phyloP scores from a whole-genome alignment of 805 yeast species.

The Ogataea pilisensis region DNA sequence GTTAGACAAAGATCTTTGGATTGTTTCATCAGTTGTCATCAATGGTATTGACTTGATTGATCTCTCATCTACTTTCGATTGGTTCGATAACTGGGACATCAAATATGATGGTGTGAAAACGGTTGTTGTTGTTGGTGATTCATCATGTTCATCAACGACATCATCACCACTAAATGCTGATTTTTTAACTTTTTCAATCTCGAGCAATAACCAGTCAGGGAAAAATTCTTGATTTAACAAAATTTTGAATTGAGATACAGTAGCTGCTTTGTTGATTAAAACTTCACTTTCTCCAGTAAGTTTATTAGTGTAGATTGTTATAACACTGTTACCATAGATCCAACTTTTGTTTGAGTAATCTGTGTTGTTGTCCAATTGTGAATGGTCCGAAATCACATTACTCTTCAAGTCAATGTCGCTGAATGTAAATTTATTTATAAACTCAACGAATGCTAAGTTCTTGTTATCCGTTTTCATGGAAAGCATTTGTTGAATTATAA shows the following conservation, averaged over 20 bases:
- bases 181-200: slow-evolving; percentile 8
- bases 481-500: slow-evolving; percentile 54
- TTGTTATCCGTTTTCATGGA: slow-evolving; percentile 31
- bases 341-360: slow-evolving; percentile 38
- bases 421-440: slow-evolving; percentile 62
- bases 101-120: slow-evolving; percentile 21
- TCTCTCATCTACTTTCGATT: slow-evolving; percentile 5
- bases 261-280: slow-evolving; percentile 63
- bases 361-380: slow-evolving; percentile 19
- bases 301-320: slow-evolving; percentile 52
- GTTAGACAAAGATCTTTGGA: slow-evolving; percentile 50
- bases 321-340: slow-evolving; percentile 56
- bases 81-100: slow-evolving; percentile 17
- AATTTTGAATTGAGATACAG: slow-evolving; percentile 46
- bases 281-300: slow-evolving; percentile 48
- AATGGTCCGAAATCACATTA: slow-evolving; percentile 14
- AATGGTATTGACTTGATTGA: slow-evolving; percentile 18
- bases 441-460: slow-evolving; percentile 61
- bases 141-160: no score
- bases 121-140: slow-evolving; percentile 5
- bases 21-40: slow-evolving; percentile 28
- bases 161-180: slow-evolving; percentile 15
- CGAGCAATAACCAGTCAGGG: slow-evolving; percentile 21
- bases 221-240: slow-evolving; percentile 37
- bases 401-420: slow-evolving; percentile 56